Evolutionary conservation across 2,329 filamentous ascomycete species (phyloP).

Genomic region (Graphilbum fragrans): DNA sequence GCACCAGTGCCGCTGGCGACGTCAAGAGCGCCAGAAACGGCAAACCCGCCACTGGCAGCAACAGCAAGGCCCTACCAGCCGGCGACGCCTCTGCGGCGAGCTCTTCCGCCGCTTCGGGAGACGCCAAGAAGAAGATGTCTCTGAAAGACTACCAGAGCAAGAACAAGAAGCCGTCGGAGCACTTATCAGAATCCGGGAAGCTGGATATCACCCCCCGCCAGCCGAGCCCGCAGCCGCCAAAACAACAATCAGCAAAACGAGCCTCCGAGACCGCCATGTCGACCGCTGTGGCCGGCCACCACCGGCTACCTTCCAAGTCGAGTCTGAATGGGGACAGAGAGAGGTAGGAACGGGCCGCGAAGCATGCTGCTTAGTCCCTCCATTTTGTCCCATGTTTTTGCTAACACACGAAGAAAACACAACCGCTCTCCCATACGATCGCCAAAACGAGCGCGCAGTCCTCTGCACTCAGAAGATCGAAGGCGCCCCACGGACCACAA

Average conservation of each 20-base stretch:
- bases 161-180: constrained; percentile 28
- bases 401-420: constrained; percentile 14
- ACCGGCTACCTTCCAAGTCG: too few species aligned
- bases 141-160: constrained; percentile 45
- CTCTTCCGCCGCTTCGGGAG: constrained; percentile 14
- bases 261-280: too few species aligned
- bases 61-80: constrained; percentile 11
- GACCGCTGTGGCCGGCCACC: too few species aligned
- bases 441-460: constrained; percentile 18
- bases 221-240: not conserved
- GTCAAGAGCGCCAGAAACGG: too few species aligned
- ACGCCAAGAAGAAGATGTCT: constrained; percentile 32
- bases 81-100: constrained; percentile 19
- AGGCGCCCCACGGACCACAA: constrained; percentile 34
- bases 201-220: constrained; percentile 2
- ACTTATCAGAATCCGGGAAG: constrained; percentile 18
- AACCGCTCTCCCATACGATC: constrained; percentile 17
- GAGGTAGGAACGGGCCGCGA: too few species aligned
- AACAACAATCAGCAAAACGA: too few species aligned
- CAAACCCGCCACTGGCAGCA: not conserved
- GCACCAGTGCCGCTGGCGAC: not conserved
- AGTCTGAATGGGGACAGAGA: too few species aligned
- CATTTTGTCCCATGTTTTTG: constrained; percentile 1
- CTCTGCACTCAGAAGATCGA: constrained; percentile 26
- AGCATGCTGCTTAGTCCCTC: too few species aligned